Evolutionary conservation across 2,329 filamentous ascomycete genomes (phyloP), one percentile per base, ranked within the genome.

Genomic region (Chaetomiaceae sp.): DNA sequence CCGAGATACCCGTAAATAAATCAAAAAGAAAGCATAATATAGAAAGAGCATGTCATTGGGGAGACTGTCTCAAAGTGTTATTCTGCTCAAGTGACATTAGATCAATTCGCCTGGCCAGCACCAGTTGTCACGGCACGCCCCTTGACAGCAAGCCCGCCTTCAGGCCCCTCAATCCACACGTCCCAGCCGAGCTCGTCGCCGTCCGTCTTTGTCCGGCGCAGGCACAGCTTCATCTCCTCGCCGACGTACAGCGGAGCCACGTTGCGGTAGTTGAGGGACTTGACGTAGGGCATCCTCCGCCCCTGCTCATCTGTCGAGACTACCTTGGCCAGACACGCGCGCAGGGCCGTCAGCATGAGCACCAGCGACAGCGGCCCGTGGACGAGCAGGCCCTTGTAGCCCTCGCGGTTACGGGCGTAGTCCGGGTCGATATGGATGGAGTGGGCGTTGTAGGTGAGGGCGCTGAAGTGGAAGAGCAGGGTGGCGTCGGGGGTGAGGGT

Each of bases 371-470:
- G 72, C 1, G 93, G 92, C 0, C 93, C 93, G 62, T 97, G 93
- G 49, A 97, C 87, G 14, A 97, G 76, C 21, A 89, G 73, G 54
- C 83, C 79, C 5, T 76, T 76, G 65, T 95, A 84, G 10, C 87
- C 87, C 67, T 97, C 93, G 12, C 83, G 72, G 12, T 79, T 72
- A 34, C 77, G 77, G 45, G 83, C 83, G 68, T 89, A 95, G 38
- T 76, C 64, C 1, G 76, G 78, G 66, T 96, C 87, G 19, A 95
- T 76, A 69, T 99, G 93, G 60, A 99, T 96, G 14, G 79, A 76
- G 68, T 99, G 93, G 1, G 89, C 89, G 68, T 99, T 99, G 73
- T 89, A 91, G 2, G 87, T 92, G 30, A 99, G 79, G 0, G 90
- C 90, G 17, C 87, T 93, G 73, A 92, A 97, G 52, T 91, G 83